These are phyloP conservation scores for Monosporascus cannonballus DNA, from an alignment of 2,329 filamentous ascomycete genomes.

Conservation along the genomic window DNA sequence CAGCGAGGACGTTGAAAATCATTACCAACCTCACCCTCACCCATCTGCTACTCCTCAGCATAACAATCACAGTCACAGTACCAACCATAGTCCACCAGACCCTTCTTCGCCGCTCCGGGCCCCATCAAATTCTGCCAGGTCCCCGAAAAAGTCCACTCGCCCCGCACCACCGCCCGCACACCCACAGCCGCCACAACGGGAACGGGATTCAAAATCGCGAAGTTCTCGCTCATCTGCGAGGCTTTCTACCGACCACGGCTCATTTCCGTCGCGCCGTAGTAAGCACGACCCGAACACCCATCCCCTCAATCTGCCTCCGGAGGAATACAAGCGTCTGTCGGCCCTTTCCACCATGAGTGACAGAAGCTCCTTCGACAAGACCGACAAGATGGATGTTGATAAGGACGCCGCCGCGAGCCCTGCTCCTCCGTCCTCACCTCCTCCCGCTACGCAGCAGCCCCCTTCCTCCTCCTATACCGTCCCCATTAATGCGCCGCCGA, in stretches of 20 bases:
- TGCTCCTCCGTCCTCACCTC: conserved; percentile 46
- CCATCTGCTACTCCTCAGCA: background rate
- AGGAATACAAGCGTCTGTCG: conserved; percentile 75
- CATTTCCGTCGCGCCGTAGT: conserved; percentile 37
- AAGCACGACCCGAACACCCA: conserved; percentile 67
- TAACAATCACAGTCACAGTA: background rate
- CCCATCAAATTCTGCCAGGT: background rate
- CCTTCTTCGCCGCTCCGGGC: background rate
- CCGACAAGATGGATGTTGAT: conserved; percentile 64
- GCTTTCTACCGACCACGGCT: conserved; percentile 42
- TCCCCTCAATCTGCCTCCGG: conserved; percentile 83
- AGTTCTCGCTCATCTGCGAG: conserved; percentile 40
- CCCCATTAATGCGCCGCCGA: conserved; percentile 37
- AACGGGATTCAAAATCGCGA: conserved; percentile 30
- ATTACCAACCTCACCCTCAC: conserved; percentile 15
- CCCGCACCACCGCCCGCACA: conserved; percentile 18
- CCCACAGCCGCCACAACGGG: conserved; percentile 17
- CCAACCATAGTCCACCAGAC: background rate
- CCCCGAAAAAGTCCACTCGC: conserved; percentile 9
- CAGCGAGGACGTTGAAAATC: conserved; percentile 23
- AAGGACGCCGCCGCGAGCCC: conserved; percentile 50
- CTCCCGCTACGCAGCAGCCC: conserved; percentile 37
- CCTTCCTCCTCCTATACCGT: conserved; percentile 39
- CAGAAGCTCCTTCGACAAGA: conserved; percentile 42
- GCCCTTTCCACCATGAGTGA: conserved; percentile 58